Evolutionary conservation across 371 early-diverging fungal genomes (phyloP).

Genomic region (Blakeslea trispora): DNA sequence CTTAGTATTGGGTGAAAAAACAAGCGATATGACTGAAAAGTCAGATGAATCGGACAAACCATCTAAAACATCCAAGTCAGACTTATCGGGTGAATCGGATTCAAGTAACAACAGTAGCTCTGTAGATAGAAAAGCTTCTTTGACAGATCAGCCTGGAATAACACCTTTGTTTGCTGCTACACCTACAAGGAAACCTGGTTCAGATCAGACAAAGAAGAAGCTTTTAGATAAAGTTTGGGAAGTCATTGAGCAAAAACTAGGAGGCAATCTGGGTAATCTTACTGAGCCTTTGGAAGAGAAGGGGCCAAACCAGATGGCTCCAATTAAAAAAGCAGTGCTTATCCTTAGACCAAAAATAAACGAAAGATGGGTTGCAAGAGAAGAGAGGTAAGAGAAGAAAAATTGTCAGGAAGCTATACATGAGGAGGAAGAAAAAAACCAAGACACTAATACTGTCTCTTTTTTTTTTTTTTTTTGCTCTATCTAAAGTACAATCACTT

Average conservation of each 20-base stretch:
- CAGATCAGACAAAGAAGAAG: neutral
- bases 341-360: slow-evolving; percentile 5
- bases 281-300: neutral
- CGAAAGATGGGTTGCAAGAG: slow-evolving; percentile 7
- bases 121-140: too few species aligned
- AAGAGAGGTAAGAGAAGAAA: slow-evolving; percentile 6
- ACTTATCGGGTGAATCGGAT: too few species aligned
- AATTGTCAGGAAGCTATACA: too few species aligned
- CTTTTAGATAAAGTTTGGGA: neutral
- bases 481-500: neutral
- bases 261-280: neutral
- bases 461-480: too few species aligned
- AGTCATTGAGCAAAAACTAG: neutral
- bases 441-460: too few species aligned
- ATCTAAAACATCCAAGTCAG: too few species aligned
- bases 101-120: too few species aligned
- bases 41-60: too few species aligned
- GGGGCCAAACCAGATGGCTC: slow-evolving; percentile 9
- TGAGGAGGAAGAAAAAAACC: too few species aligned
- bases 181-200: neutral
- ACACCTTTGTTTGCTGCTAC: neutral
- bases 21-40: too few species aligned
- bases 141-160: too few species aligned
- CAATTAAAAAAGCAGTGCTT: neutral
- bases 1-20: too few species aligned